Conservation (phyloP, 768 basidiomycete species). For the Russula griseocarnosa region DNA sequence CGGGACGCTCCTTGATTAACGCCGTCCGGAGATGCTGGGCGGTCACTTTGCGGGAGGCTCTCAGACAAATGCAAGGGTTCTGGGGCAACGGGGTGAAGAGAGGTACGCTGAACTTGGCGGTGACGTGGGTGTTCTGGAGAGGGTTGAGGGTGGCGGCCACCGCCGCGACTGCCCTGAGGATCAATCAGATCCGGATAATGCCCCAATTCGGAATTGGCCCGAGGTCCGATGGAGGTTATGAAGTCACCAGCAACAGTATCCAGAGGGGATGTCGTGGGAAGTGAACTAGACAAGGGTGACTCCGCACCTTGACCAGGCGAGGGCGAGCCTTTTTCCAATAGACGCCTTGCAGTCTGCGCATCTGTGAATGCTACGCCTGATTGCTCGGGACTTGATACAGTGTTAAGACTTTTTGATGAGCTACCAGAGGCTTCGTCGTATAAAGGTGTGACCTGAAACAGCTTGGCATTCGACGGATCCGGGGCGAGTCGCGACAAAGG, state of each 20-base stretch:
- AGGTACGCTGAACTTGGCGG: constrained; percentile 51
- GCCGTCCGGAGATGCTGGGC: constrained; percentile 41
- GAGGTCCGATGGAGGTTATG: constrained; percentile 38
- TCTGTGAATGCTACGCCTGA: constrained; percentile 36
- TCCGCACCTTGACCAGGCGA: constrained; percentile 46
- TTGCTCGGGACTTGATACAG: constrained; percentile 45
- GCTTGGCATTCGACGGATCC: constrained; percentile 54
- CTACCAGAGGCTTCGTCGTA: constrained; percentile 30
- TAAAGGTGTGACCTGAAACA: constrained; percentile 47
- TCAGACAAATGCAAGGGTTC: constrained; percentile 50
- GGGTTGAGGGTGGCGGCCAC: constrained; percentile 40
- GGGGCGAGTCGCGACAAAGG: constrained; percentile 55
- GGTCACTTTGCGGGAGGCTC: constrained; percentile 34
- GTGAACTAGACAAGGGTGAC: constrained; percentile 58
- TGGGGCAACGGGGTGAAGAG: constrained; percentile 58
- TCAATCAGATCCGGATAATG: constrained; percentile 68
- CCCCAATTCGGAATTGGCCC: constrained; percentile 78
- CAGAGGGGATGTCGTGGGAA: constrained; percentile 49
- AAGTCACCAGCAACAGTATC: constrained; percentile 32
- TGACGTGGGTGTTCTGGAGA: constrained; percentile 58
- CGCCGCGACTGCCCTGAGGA: constrained; percentile 33
- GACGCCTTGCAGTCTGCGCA: constrained; percentile 40
- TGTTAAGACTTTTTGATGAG: constrained; percentile 45
- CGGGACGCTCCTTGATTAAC: constrained; percentile 47
- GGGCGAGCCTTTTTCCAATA: constrained; percentile 46